Evolutionary conservation across 2,329 filamentous ascomycete genomes (phyloP), one percentile per base, ranked within the genome.

Genomic region (Claviceps monticola): DNA sequence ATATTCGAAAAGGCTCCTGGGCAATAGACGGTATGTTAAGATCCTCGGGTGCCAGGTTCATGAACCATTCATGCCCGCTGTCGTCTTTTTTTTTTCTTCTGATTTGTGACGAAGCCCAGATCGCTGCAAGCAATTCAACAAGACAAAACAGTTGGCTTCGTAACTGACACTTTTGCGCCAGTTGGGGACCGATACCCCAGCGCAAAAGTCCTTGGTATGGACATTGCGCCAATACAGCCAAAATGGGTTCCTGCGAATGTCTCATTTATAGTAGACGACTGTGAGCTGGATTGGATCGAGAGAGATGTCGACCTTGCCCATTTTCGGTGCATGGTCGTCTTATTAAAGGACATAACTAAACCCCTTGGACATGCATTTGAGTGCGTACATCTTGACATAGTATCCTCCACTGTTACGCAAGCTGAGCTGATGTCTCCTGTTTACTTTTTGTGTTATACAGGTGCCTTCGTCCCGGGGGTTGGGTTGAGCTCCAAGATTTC

Each of bases 401-500:
- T 3, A 9, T 16, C 16, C 23, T 42, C 9, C 14, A 5, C 5
- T 6, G 2, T 5, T n/a, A 41, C 36, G 19, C 5, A 41, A 38
- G 19, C 34, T 50, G 19, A 49, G 41, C 14, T 43, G 43, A 36
- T 17, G 11, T 13, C 4, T 45, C 39, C 37, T 17, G 13, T n/a
- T 39, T 45, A 16, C 7, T 16, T 6, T 39, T 21, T 14, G 21
- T 21, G 21, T 21, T 21, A 21, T 11, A 16, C 43, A 55, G 51
- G 43, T 53, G 53, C 51, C 57, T 71, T 1, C 62, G 62, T 29
- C 71, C 72, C 2, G 71, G 72, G 43, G 71, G 70, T 44, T 71
- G 69, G 64, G 59, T 74, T 23, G 71, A 74, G 57, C 60, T 70
- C 16, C 64, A 69, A 41, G 70, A 72, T 41, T 58, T 68, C 37